Conservation (phyloP, 495 filamentous ascomycete genomes). For the Elaphomyces granulatus region DNA sequence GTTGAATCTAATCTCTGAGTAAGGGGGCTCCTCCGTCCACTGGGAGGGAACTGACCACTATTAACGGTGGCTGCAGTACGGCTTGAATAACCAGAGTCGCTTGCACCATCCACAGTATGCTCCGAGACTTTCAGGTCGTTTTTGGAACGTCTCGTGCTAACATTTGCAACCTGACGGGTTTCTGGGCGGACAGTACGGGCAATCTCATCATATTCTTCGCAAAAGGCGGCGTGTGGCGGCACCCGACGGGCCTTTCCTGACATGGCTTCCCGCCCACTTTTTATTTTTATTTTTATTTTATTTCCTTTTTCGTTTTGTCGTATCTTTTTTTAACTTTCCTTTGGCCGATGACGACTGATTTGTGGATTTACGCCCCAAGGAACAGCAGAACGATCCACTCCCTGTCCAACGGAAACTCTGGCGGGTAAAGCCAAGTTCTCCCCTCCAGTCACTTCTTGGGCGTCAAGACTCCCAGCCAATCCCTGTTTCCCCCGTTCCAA, state of each 20-base stretch:
- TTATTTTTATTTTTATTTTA: constrained; percentile 2
- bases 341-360: not conserved
- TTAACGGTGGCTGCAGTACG: constrained; percentile 42
- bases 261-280: constrained; percentile 1
- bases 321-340: not conserved
- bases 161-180: constrained; percentile 37
- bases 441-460: no score
- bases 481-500: no score
- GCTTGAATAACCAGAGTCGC: constrained; percentile 53
- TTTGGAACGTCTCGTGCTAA: constrained; percentile 41
- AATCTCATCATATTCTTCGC: constrained; percentile 46
- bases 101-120: constrained; percentile 34
- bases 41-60: constrained; percentile 40
- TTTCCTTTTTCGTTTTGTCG: constrained; percentile 1
- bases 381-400: not conserved
- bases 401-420: not conserved
- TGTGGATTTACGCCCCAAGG: not conserved
- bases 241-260: constrained; percentile 26
- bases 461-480: no score
- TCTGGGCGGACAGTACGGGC: constrained; percentile 31
- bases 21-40: constrained; percentile 28
- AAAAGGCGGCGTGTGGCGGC: constrained; percentile 28
- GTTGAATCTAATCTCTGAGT: constrained; percentile 28
- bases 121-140: constrained; percentile 23
- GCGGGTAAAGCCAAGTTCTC: not conserved